These are phyloP conservation scores for Eucalyptus erythrocorys DNA, from an alignment of 345 rosid genomes.

Conservation along the genomic window DNA sequence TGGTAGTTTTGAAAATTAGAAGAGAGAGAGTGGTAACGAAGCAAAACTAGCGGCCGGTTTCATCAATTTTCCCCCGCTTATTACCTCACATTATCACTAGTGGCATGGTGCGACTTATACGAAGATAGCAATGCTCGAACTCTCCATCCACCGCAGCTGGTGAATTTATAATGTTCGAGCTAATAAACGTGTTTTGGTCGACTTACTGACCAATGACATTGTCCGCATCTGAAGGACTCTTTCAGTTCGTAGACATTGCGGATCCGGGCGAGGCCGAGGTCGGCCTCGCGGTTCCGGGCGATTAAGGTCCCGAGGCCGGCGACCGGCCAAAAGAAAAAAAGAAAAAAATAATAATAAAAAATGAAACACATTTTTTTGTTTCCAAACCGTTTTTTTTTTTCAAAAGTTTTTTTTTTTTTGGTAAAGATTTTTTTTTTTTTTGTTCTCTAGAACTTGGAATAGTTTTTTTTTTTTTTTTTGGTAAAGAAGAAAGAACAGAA, in stretches of 20 bases:
- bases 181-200: not conserved
- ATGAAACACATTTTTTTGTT: too few species aligned
- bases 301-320: accelerated
- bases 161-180: not conserved
- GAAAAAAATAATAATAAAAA: too few species aligned
- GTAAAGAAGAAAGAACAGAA: accelerated
- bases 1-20: not conserved
- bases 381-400: too few species aligned
- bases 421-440: accelerated
- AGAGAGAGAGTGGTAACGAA: not conserved
- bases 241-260: not conserved
- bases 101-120: not conserved
- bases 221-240: not conserved
- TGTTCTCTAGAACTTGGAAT: accelerated
- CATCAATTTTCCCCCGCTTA: not conserved
- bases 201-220: too few species aligned
- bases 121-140: not conserved
- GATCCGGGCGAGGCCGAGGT: too few species aligned
- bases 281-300: too few species aligned
- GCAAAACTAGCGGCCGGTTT: not conserved
- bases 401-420: too few species aligned
- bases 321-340: too few species aligned
- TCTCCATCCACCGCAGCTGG: not conserved
- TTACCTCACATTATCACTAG: not conserved
- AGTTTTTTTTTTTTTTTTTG: too few species aligned